Base-by-base conservation (phyloP, 2,329 filamentous ascomycete species). In the Ophiostoma novo-ulmi region DNA sequence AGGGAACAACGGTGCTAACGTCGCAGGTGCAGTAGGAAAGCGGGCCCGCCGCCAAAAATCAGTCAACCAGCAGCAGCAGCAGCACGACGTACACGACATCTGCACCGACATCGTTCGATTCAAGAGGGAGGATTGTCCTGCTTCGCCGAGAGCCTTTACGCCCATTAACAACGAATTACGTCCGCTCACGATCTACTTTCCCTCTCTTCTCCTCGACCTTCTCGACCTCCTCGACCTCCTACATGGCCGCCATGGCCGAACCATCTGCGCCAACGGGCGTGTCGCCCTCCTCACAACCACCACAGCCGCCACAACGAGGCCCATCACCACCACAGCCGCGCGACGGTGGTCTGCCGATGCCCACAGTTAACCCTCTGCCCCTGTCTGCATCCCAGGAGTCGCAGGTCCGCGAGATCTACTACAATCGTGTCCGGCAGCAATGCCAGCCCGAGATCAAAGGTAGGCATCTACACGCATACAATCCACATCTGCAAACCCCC, bases 391-490 rank as follows among this genome's bases (percentile, higher is more conserved):
- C 88, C 31, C 92, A 96, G 80, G 92, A 96, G 83, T 84, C 88
- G 4, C 91, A 95, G 80, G 91, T 96, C 71, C 87, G 91, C 76
- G 90, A 93, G 75, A 81, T 95, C 11, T 96, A 91, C 79, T 88
- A 94, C 81, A 89, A 91, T 75, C 86, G 91, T 71, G 93, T 97
- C 73, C 86, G 93, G 74, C 84, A 83, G 44, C 84, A 89, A 76
- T 97, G 94, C 81, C 88, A 88, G 5, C 85, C 87, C 0, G 91
- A 94, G 77, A 94, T 95, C 71, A 91, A 91, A 82, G 88, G 91
- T 92, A 76, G 68, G 79, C 67, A 10, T 31, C 31, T 31, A 31
- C 7, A 5, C n/a, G 5, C 10, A 10, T 31, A 5, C 11, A 4
- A 5, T 52, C 48, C 11, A 38, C 38, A 8, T 44, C 10, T 65